These are phyloP conservation scores for Heliamphora exappendiculata DNA, from an alignment of 148 eudicot genomes.

Conservation along the genomic window DNA sequence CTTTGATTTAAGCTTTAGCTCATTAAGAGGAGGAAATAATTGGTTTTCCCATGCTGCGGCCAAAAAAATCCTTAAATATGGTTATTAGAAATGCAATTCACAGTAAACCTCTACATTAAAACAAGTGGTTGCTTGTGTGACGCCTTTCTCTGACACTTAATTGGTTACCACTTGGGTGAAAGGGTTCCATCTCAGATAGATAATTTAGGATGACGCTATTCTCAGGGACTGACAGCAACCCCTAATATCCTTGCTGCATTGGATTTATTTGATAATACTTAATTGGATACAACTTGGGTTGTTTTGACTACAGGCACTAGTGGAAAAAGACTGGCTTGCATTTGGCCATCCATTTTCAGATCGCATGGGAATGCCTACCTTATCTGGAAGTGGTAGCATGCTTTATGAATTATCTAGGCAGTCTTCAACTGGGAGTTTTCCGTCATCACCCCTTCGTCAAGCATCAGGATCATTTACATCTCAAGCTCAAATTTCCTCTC, in stretches of 20 bases:
- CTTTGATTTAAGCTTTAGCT: slow-evolving; percentile 1
- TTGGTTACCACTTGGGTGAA: neutral
- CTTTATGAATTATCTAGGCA: slow-evolving; percentile 64
- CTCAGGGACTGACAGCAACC: neutral
- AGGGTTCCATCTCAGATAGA: neutral
- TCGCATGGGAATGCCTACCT: slow-evolving; percentile 70
- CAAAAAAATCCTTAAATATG: neutral
- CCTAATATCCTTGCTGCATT: neutral
- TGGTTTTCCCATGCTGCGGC: neutral
- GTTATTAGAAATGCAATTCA: neutral
- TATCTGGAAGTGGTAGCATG: slow-evolving; percentile 53
- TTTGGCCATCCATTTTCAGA: slow-evolving; percentile 98
- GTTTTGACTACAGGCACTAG: slow-evolving; percentile 61
- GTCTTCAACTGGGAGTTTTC: slow-evolving; percentile 52
- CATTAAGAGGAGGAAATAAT: neutral
- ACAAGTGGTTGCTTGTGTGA: neutral
- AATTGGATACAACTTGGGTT: slow-evolving; percentile 8
- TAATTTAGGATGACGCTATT: neutral
- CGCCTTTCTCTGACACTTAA: neutral
- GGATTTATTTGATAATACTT: neutral
- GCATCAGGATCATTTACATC: slow-evolving; percentile 54
- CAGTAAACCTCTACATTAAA: neutral
- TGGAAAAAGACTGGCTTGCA: slow-evolving; percentile 99
- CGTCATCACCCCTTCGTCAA: slow-evolving; percentile 68
- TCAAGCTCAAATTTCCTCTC: slow-evolving; percentile 49